Evolutionary conservation across 345 rosid species (phyloP).

Genomic region (Gossypium mustelinum): DNA sequence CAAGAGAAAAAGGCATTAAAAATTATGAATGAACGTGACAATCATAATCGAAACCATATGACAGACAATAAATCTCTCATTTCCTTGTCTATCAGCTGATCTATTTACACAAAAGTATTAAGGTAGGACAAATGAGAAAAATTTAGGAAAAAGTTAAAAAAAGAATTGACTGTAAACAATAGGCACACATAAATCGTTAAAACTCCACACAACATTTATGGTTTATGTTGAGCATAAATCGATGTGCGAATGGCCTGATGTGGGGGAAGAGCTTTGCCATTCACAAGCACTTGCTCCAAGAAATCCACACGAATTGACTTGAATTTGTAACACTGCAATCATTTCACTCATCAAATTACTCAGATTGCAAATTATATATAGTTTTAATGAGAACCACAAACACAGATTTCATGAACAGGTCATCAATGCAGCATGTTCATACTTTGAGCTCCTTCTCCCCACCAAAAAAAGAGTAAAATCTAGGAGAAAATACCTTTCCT

Average conservation of each 20-base stretch:
- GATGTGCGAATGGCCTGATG: slow-evolving; percentile 37
- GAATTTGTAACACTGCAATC: slow-evolving; percentile 45
- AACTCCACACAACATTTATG: slow-evolving; percentile 28
- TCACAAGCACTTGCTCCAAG: slow-evolving; percentile 56
- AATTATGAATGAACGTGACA: neutral
- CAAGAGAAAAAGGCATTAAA: too few species aligned
- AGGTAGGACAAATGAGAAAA: neutral
- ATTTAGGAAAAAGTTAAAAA: too few species aligned
- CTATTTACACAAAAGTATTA: neutral
- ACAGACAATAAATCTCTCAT: neutral
- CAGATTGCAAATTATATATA: too few species aligned
- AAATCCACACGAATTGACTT: slow-evolving; percentile 65
- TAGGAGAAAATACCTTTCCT: slow-evolving; percentile 45
- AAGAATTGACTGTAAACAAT: neutral
- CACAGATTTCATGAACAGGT: too few species aligned
- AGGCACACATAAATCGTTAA: neutral
- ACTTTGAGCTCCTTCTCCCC: neutral
- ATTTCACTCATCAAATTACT: neutral
- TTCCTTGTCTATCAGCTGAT: neutral
- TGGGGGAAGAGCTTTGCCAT: slow-evolving; percentile 43
- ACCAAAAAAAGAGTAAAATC: neutral
- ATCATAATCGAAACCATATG: neutral
- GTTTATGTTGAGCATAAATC: slow-evolving; percentile 62
- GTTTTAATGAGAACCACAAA: too few species aligned
- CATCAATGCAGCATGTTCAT: neutral